phyloP scores from a whole-genome alignment of 345 rosid genomes.

The Brassica juncea region DNA sequence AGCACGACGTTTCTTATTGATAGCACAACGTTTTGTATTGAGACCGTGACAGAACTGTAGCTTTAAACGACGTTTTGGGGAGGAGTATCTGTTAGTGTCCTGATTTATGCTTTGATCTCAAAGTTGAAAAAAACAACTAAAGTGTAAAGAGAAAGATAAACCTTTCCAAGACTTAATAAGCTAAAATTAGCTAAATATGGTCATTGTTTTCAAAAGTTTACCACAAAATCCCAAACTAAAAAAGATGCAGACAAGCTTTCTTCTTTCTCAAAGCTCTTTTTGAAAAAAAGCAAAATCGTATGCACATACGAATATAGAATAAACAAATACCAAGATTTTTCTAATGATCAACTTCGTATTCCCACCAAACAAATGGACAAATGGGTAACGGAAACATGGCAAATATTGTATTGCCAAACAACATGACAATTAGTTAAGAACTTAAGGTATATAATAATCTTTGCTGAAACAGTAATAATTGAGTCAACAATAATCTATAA shows the following conservation, averaged over 20 bases:
- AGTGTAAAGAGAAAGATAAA: background rate
- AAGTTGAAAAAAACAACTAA: background rate
- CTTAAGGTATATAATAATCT: background rate
- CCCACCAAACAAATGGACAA: constrained; percentile 1
- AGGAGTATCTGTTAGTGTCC: no score
- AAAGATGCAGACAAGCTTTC: background rate
- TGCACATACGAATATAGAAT: background rate
- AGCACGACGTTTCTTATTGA: constrained; percentile 12
- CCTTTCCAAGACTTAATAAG: background rate
- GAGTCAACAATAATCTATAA: background rate
- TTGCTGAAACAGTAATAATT: constrained; percentile 1
- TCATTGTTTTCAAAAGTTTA: background rate
- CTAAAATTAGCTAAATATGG: background rate
- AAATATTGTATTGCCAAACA: background rate
- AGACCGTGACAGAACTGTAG: background rate
- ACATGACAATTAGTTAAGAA: background rate
- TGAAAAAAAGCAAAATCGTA: background rate
- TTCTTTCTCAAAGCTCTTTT: background rate
- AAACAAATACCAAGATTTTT: background rate
- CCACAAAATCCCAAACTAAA: background rate
- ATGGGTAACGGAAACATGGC: background rate
- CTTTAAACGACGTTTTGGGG: background rate
- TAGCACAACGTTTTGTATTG: constrained; percentile 1
- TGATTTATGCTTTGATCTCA: background rate
- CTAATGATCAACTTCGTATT: background rate